A percentile compares a stretch with the other conserved stretches of the same genome.
Evolutionary conservation across 768 basidiomycete genomes (phyloP).

Genomic region (Suillus weaverae): DNA sequence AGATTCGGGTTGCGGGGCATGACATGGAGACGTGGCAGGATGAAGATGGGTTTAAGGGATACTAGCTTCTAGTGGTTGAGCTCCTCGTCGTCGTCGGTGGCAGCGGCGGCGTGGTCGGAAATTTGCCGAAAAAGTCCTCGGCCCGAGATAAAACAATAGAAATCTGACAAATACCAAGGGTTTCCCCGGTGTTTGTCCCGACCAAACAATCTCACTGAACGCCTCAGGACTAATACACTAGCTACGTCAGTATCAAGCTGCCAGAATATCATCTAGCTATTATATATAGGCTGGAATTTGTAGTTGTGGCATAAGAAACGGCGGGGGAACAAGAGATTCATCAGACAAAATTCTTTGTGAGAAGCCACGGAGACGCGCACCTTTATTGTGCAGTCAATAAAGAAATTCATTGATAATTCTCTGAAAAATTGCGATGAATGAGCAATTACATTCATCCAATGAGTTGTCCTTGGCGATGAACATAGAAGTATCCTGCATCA

Average conservation of each 20-base stretch:
- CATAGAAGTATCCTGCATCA: neutral
- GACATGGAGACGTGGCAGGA: constrained; percentile 61
- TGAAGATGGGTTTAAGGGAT: constrained; percentile 40
- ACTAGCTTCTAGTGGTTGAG: constrained; percentile 28
- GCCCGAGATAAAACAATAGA: constrained; percentile 45
- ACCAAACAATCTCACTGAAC: constrained; percentile 21
- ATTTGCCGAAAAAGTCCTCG: constrained; percentile 67
- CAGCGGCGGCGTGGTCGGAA: constrained; percentile 59
- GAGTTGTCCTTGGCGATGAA: neutral
- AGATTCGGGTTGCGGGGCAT: constrained; percentile 83
- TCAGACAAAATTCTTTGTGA: neutral
- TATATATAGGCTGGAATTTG: constrained; percentile 8
- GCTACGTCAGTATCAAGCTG: constrained; percentile 26
- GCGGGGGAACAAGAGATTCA: neutral
- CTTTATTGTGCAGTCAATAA: neutral
- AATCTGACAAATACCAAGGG: constrained; percentile 26
- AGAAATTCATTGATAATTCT: constrained; percentile 4
- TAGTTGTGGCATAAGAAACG: neutral
- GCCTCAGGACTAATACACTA: constrained; percentile 11
- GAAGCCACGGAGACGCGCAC: neutral
- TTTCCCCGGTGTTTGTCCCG: constrained; percentile 32
- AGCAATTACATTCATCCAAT: neutral
- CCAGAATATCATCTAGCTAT: constrained; percentile 7
- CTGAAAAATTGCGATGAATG: neutral
- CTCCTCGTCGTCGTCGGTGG: constrained; percentile 46